Base-by-base conservation (phyloP, 2,329 filamentous ascomycete genomes). In the Aspergillus versicolor region DNA sequence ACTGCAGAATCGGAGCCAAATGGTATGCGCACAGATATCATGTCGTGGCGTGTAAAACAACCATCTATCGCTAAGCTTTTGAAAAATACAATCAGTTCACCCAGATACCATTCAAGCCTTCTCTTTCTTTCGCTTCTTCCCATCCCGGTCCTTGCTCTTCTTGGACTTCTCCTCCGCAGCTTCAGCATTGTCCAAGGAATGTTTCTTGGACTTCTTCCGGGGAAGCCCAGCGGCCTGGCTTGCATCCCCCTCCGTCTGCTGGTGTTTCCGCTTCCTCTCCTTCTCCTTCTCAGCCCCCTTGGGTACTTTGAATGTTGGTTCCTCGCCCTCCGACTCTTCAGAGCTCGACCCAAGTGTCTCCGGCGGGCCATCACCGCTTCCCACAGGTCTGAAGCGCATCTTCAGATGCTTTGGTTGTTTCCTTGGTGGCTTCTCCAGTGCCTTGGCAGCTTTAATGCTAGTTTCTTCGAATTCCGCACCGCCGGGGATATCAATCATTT, bases 341-440 rank as follows among this genome's bases (percentile, higher is more conserved):
- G 71, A 73, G 54, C 68, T 70, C n/a, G 63, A 69, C 12, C 71
- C 75, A 40, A 75, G 57, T 5, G 69, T 74, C 60, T 75, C 71
- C 1, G 73, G 67, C 0, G 66, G 61, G 2, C 61, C 65, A 15
- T 64, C 59, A 6, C 64, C 63, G 48, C 73, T 75, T 24, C 77
- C 77, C 38, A 77, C 71, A 19, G 77, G 77, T 8, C 69, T 70
- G 59, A 79, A 79, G 30, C 77, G 76, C 75, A 78, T 77, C 61
- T 73, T 76, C 58, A 79, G 54, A 52, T 76, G 61, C 56, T 74
- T 74, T 13, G 77, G 77, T 53, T 79, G 76, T 52, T 73, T 67
- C 37, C 71, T 69, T 34, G 71, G 63, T 3, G 72, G 71, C 60
- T 73, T 77, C 22, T 70, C 67, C 40, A 69, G 58, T 45, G 69